Base-by-base conservation (phyloP, 2,329 filamentous ascomycete genomes). In the Microdochium nivale region DNA sequence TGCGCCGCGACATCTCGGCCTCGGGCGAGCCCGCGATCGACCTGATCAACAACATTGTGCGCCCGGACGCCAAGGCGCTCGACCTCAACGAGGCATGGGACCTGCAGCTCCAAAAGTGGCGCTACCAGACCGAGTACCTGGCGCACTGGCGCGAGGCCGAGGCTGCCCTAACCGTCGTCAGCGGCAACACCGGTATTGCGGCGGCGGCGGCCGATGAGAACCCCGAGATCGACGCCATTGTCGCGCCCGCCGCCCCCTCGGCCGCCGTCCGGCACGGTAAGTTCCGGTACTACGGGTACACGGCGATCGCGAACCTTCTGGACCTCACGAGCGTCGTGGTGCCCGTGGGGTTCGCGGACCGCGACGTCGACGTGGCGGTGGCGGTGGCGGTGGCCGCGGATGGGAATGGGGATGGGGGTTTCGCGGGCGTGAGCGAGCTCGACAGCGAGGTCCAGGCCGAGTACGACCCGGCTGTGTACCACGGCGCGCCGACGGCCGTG, bases 321-420 rank as follows among this genome's bases (percentile, higher is more conserved):
- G 70, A 73, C 47, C 68, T 66, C 35, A 70, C 70, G 2, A 70
- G 65, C 46, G 68, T 71, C 11, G 70, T 71, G 1, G 65, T 76
- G 5, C 74, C 74, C 0, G 69, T 76, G 2, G 72, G 70, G 0
- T 68, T 65, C 49, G 70, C 70, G 0, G 68, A 74, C 52, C 68
- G 70, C 56, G 53, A 53, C 2, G 40, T 71, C 0, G 72, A 75
- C 52, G 37, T 51, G 19, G 8, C 35, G 5, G 52, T 58, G 23
- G 51, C 60, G n/a, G n/a, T n/a, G n/a, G n/a, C n/a, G n/a, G n/a
- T n/a, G n/a, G n/a, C n/a, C n/a, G n/a, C n/a, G n/a, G n/a, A n/a
- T n/a, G n/a, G n/a, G n/a, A n/a, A n/a, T n/a, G n/a, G n/a, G n/a
- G n/a, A n/a, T 14, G 50, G 32, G 21, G 37, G 35, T 1, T 61